Evolutionary conservation across 352 stramenopile species (phyloP).

Genomic region (Phytophthora chlamydospora): DNA sequence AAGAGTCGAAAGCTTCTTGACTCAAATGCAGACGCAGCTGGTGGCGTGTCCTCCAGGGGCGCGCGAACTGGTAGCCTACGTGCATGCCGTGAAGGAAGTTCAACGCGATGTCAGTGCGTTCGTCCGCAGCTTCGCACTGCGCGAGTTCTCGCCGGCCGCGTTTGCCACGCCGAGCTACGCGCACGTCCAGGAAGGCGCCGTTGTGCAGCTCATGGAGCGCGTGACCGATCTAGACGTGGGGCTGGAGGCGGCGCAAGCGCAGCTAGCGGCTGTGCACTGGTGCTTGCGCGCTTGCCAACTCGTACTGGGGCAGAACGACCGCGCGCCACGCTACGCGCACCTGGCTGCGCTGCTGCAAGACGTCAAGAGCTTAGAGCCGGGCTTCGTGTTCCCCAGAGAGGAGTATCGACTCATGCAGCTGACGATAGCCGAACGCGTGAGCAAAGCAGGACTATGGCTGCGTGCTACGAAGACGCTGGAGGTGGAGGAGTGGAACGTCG

Average conservation of each 20-base stretch:
- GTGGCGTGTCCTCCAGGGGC: conserved; percentile 62
- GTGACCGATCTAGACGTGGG: conserved; percentile 65
- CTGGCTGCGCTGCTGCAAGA: conserved; percentile 73
- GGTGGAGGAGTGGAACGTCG: conserved; percentile 71
- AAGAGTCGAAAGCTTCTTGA: conserved; percentile 59
- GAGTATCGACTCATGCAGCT: conserved; percentile 78
- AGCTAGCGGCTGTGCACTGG: conserved; percentile 77
- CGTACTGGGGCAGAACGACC: conserved; percentile 50
- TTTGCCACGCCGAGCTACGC: conserved; percentile 55
- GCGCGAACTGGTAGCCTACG: conserved; percentile 57
- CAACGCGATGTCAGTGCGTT: conserved; percentile 46
- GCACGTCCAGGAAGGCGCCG: conserved; percentile 22
- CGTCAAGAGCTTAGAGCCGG: conserved; percentile 39
- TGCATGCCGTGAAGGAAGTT: conserved; percentile 51
- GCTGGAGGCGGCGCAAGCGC: conserved; percentile 55
- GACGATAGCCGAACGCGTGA: conserved; percentile 72
- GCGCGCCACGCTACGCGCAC: conserved; percentile 69
- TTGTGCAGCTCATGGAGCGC: conserved; percentile 61
- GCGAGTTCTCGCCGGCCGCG: conserved; percentile 52
- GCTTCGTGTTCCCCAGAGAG: conserved; percentile 61
- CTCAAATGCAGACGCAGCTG: conserved; percentile 58
- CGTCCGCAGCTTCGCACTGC: conserved; percentile 45
- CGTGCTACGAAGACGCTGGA: conserved; percentile 69
- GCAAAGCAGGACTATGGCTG: conserved; percentile 67
- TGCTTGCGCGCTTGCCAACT: conserved; percentile 74